Evolutionary conservation across 177 flowering plant genomes (phyloP), one percentile per base, ranked within the genome.

Genomic region (Vitis hybrid): DNA sequence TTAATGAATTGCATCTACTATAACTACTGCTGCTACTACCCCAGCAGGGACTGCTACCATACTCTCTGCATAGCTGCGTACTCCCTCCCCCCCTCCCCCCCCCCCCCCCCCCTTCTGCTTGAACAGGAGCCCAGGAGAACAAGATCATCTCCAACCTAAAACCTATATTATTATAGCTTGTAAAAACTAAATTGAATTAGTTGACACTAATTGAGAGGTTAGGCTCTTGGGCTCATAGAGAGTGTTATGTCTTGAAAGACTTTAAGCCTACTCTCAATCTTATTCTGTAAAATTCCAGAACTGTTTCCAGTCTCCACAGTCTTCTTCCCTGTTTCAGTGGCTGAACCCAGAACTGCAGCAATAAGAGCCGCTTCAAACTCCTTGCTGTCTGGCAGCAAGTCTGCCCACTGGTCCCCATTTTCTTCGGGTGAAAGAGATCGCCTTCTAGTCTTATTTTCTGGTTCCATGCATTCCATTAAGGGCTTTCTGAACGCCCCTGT

Each of bases 351-450:
- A 69, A 87, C 91, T 30, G 99, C 95, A 3, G 94, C 88, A 1
- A 92, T 71, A 15, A 96, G 87, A 3, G 99, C 98, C 18, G 94
- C 97, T 60, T 96, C 97, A 49, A 94, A 90, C 21, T 87, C 97
- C 63, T 87, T 75, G 65, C 64, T 81, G 57, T 91, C 94, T 0
- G 99, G 99, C 61, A 92, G 69, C 67, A 88, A 59, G 11, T 73
- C 84, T 1, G 73, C 66, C 76, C 81, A 80, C 69, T 73, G 75
- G 18, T 79, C 81, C 8, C 65, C 81, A 32, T 60, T 68, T 56
- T 78, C 83, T 51, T 80, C 83, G 0, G 82, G 76, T 15, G 87
- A 65, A 14, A 67, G 54, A 14, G 84, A 85, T 32, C 81, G 70
- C 75, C 85, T 87, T 48, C 87, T 77, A 23, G 81, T 63, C 84